Base-by-base conservation (phyloP, 176 grass and related monocot genomes). In the Rhynchospora tenuis region DNA sequence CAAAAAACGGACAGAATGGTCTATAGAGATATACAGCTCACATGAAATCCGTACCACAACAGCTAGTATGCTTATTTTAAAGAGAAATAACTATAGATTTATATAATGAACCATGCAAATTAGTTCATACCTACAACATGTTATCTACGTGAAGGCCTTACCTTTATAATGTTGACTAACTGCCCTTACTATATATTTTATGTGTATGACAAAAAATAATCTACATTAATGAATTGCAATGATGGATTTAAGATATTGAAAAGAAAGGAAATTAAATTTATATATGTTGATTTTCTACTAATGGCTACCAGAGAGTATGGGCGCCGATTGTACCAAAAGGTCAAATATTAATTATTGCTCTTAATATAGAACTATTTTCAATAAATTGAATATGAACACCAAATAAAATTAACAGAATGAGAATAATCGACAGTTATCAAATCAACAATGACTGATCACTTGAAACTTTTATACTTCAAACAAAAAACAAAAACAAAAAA, bases 91-190 rank as follows among this genome's bases (percentile, higher is more conserved):
- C 20, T 81, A 45, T 62, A 81, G 27, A 13, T 26, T 47, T 81
- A 52, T 70, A 70, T 82, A 31, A 24, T 22, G 60, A 27, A 61
- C 80, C 80, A 82, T 82, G 80, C 80, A 82, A 67, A 29, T 28
- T 66, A 82, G 59, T 64, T 82, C 27, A 14, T 50, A 64, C 79
- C 27, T 65, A 27, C 55, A 48, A 84, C 7, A 38, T 74, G 23
- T 51, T 83, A 75, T 20, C 64, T 85, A 94, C 89, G 85, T 94
- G 92, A 73, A 82, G 44, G 79, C 89, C 92, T 91, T 83, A 86
- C 73, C 86, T 85, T 73, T 77, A 85, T 80, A 85, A 86, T 67
- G 38, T 67, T 66, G 80, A 62, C 60, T 65, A 28, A 2, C 0
- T 67, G 0, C 22, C 60, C 45, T 46, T 28, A 45, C 16, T 9